Base-by-base conservation (phyloP, 768 basidiomycete species). In the Xanthoconium purpureum region DNA sequence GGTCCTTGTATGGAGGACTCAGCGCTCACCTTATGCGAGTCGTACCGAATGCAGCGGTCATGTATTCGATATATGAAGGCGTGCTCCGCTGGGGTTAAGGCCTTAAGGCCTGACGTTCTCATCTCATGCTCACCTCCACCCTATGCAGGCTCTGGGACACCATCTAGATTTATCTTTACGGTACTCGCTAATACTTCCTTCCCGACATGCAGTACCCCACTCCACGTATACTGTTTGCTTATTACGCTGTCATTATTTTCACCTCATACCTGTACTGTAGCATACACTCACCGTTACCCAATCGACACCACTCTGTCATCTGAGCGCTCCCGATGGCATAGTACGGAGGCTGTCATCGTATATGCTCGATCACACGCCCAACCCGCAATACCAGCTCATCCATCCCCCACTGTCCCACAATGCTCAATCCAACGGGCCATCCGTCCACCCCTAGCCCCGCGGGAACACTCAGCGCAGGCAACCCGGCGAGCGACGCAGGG, bases 11-110 rank as follows among this genome's bases (percentile, higher is more conserved):
- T 64, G 89, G 92, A 12, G 97, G 97, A 11, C 81, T 99, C 53
- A 89, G 87, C 52, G 94, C 97, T 0, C 97, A 98, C 70, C 79
- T 99, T 55, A 88, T 99, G 83, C 87, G 97, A 48, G 94, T 98
- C 55, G 91, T 99, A 5, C 96, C 96, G 8, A 99, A 99, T 63
- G 96, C 96, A 0, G 90, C 89, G 1, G 91, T 95, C 61, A 98
- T 98, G 96, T 99, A 88, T 75, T 86, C 85, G 58, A 94, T 97
- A 67, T 98, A 98, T 66, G 95, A 98, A 71, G 84, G 88, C 28
- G 77, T 87, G 32, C 75, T 95, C 32, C 78, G 85, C 39, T 91
- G 84, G 85, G 76, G 65, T 20, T 60, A 11, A 53, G 18, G 43
- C 44, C 14, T 11, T n/a, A 24, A 17, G 15, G 15, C 36, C n/a